Conservation (phyloP, 345 rosid species). For the Theobroma cacao region DNA sequence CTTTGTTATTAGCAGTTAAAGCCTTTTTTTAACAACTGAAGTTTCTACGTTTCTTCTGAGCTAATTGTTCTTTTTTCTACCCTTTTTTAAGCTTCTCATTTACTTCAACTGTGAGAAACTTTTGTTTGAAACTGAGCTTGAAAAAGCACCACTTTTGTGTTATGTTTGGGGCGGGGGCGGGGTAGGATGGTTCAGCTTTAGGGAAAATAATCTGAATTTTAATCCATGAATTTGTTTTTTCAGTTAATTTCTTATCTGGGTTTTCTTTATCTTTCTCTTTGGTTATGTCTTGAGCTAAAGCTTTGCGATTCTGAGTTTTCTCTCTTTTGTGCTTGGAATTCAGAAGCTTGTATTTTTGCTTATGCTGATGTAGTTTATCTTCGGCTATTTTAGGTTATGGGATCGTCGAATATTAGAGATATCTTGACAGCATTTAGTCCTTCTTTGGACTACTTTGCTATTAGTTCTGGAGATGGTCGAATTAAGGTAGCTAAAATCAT, state of each 20-base stretch:
- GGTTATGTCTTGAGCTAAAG: not conserved
- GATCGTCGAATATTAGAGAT: constrained; percentile 61
- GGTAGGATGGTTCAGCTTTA: not conserved
- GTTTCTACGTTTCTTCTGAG: not conserved
- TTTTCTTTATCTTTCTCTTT: not conserved
- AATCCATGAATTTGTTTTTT: not conserved
- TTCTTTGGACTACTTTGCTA: constrained; percentile 58
- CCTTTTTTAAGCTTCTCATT: not conserved
- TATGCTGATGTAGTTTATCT: not conserved
- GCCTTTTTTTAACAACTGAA: not conserved
- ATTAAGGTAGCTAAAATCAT: constrained; percentile 43
- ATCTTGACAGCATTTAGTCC: constrained; percentile 68
- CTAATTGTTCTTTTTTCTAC: not conserved
- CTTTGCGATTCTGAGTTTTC: not conserved
- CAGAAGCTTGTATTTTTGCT: not conserved
- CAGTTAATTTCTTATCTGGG: not conserved
- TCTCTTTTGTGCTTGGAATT: not conserved
- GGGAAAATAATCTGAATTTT: not conserved
- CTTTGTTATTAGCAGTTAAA: not conserved
- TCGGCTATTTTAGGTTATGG: constrained; percentile 52
- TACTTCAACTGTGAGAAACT: not conserved
- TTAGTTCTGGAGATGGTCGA: constrained; percentile 67
- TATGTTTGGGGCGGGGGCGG: not conserved
- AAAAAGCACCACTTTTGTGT: not conserved
- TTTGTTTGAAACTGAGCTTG: not conserved